These are phyloP conservation scores for Paraleonurus japonicus DNA, from an alignment of 257 asterid species.

Conservation along the genomic window DNA sequence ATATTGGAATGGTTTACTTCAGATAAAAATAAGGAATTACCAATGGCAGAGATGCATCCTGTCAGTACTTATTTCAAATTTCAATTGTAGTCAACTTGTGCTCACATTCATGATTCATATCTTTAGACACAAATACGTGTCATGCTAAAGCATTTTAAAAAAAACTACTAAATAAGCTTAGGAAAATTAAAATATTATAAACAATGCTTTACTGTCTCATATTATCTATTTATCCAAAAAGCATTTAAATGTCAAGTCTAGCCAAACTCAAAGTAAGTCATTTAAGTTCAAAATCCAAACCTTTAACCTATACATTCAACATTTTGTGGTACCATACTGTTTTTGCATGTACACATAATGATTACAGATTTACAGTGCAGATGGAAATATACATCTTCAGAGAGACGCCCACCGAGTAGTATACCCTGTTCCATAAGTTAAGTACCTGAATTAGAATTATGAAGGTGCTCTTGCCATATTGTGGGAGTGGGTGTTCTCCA, in stretches of 20 bases:
- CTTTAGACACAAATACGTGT: neutral
- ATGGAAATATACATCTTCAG: neutral
- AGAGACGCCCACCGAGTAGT: neutral
- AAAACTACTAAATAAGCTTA: neutral
- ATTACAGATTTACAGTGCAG: neutral
- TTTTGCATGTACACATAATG: neutral
- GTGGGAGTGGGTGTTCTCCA: slow-evolving; percentile 96
- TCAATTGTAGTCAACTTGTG: neutral
- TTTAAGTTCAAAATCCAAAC: neutral
- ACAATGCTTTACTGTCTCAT: neutral
- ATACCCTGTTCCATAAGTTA: neutral
- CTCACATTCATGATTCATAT: slow-evolving; percentile 18
- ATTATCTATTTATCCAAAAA: neutral
- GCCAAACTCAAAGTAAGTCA: neutral
- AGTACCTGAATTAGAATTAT: slow-evolving; percentile 77
- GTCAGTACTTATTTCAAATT: neutral
- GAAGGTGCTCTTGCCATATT: slow-evolving; percentile 88
- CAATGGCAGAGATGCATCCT: neutral
- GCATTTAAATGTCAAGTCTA: neutral
- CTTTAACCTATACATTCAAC: slow-evolving; percentile 10
- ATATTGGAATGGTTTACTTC: neutral
- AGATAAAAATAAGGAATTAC: neutral
- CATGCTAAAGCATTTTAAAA: neutral
- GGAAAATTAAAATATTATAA: neutral
- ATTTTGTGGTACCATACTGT: slow-evolving; percentile 13